Percentiles rank a stretch among this genome's conserved stretches.
phyloP scores from a whole-genome alignment of 768 basidiomycete genomes.

The Phaeotremella skinneri region DNA sequence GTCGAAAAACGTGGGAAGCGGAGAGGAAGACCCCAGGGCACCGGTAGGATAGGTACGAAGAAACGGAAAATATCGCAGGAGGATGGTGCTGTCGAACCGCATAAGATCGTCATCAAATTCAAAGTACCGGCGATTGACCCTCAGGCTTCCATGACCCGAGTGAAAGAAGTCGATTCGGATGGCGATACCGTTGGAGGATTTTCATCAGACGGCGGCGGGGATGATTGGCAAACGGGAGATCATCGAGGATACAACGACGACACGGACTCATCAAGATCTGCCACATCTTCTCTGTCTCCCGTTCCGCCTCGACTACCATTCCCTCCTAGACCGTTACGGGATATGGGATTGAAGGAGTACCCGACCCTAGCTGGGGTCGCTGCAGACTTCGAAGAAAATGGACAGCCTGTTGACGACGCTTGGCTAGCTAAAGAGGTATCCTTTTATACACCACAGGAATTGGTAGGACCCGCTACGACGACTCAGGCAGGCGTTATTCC shows the following conservation, averaged over 20 bases:
- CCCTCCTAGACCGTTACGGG: constrained; percentile 13
- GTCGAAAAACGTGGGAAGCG: background rate
- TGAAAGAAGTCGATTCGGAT: constrained; percentile 43
- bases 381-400: background rate
- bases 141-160: constrained; percentile 5
- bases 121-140: constrained; percentile 16
- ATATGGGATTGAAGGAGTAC: background rate
- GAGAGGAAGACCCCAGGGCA: background rate
- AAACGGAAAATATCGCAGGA: constrained; percentile 18
- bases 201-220: constrained; percentile 24
- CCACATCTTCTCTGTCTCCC: constrained; percentile 3
- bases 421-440: background rate
- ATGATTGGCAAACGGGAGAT: background rate
- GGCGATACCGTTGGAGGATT: constrained; percentile 43
- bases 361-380: constrained; percentile 3
- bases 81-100: background rate
- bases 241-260: background rate
- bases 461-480: background rate
- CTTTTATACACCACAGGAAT: background rate
- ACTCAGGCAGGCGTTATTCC: background rate
- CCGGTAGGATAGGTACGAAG: constrained; percentile 4
- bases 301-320: constrained; percentile 16
- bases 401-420: background rate
- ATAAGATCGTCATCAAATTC: constrained; percentile 17
- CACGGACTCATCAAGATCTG: constrained; percentile 1